Conservation (phyloP, 2,329 filamentous ascomycete species). For the Exophiala xenobiotica region DNA sequence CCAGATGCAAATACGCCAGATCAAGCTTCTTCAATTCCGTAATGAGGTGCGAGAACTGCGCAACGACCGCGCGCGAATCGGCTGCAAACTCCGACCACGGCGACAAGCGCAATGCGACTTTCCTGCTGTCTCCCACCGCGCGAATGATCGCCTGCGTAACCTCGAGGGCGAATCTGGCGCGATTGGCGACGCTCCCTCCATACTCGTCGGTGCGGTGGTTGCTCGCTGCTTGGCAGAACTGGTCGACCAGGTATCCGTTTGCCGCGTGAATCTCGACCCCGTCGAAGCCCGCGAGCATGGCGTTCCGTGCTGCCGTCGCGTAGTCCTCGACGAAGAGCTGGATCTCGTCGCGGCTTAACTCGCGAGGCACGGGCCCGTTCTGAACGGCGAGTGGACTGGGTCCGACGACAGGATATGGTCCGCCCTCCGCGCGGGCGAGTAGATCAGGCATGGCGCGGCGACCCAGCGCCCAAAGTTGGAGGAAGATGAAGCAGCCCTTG, state of each 20-base stretch:
- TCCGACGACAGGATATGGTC: constrained; percentile 8
- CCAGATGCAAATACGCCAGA: constrained; percentile 61
- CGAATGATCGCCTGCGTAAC: constrained; percentile 49
- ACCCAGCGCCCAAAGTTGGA: constrained; percentile 47
- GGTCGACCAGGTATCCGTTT: constrained; percentile 58
- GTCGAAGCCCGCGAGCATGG: constrained; percentile 57
- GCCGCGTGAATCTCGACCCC: constrained; percentile 55
- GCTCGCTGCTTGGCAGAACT: constrained; percentile 52
- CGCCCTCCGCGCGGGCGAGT: constrained; percentile 4
- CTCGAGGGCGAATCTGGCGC: constrained; percentile 56
- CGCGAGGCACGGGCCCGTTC: constrained; percentile 27
- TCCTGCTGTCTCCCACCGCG: constrained; percentile 46
- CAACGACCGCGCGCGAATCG: background rate
- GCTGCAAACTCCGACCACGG: constrained; percentile 32
- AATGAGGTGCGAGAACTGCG: constrained; percentile 56
- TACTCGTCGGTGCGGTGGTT: constrained; percentile 53
- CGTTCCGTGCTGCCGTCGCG: constrained; percentile 45
- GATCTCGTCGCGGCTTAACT: constrained; percentile 42
- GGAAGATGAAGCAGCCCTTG: constrained; percentile 50
- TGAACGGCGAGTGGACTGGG: constrained; percentile 5
- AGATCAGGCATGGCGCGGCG: constrained; percentile 42
- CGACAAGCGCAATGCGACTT: constrained; percentile 48
- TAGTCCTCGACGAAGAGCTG: constrained; percentile 39
- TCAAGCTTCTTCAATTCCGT: constrained; percentile 51
- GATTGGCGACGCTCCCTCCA: constrained; percentile 52